These are phyloP conservation scores for Scalesia atractyloides DNA, from an alignment of 129 eudicot genomes.

Conservation along the genomic window DNA sequence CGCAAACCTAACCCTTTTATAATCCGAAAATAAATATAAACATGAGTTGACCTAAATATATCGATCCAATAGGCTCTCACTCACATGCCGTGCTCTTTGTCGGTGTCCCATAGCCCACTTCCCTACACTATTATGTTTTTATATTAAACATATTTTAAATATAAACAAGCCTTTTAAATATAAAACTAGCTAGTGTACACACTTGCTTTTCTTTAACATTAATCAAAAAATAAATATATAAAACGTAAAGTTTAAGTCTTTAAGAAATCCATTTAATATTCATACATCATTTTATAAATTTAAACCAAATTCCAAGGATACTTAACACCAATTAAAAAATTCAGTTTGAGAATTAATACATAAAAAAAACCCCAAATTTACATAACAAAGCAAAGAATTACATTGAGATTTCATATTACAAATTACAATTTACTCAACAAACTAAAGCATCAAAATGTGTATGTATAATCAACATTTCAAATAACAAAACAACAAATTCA, in stretches of 20 bases:
- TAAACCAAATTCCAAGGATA: background rate
- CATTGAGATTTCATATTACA: constrained; percentile 35
- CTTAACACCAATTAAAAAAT: background rate
- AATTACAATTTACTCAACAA: constrained; percentile 38
- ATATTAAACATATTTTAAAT: background rate
- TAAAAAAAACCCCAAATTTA: constrained; percentile 16
- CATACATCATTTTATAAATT: background rate
- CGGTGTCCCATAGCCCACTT: constrained; percentile 3
- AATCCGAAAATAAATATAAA: no score
- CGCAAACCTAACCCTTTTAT: no score
- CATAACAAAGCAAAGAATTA: constrained; percentile 34
- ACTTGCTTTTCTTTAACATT: no score
- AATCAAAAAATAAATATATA: background rate
- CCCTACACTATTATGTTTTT: background rate
- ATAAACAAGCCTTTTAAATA: background rate
- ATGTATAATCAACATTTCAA: constrained; percentile 28
- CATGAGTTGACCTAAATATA: background rate
- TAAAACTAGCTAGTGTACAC: no score
- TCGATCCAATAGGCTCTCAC: constrained; percentile 5
- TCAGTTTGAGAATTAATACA: background rate
- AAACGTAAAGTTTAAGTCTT: background rate
- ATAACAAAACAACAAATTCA: constrained; percentile 27
- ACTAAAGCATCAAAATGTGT: constrained; percentile 30
- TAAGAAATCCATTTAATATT: background rate
- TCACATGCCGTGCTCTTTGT: constrained; percentile 26